A percentile compares a stretch with the other conserved stretches of the same genome.
phyloP scores from a whole-genome alignment of 441 rosid species.

The Bocquillonia castaneifolia region DNA sequence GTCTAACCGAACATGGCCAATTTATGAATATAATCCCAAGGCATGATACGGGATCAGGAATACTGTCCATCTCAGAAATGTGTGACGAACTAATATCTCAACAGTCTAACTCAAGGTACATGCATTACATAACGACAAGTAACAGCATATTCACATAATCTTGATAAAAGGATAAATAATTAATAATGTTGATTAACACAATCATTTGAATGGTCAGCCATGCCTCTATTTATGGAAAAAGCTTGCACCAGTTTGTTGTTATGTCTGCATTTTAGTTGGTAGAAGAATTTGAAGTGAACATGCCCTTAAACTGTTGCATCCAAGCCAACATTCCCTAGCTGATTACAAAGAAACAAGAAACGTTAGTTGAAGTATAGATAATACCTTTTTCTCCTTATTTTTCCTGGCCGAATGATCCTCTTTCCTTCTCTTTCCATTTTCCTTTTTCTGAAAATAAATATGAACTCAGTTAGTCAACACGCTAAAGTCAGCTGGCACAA shows the following conservation, averaged over 20 bases:
- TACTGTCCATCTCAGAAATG: not conserved
- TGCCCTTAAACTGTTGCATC: not conserved
- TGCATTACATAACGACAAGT: not conserved
- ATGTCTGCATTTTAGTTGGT: not conserved
- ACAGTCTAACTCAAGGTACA: slow-evolving; percentile 10
- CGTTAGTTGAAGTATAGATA: slow-evolving; percentile 2
- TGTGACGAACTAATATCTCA: not conserved
- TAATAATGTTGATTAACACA: not conserved
- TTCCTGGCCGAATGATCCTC: slow-evolving; percentile 80
- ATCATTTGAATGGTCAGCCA: not conserved
- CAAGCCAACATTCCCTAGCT: not conserved
- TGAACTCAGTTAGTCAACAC: slow-evolving; percentile 13
- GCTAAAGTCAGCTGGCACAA: not conserved
- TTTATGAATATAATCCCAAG: slow-evolving; percentile 2
- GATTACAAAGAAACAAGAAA: slow-evolving; percentile 1
- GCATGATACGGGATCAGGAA: not conserved
- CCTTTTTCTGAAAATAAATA: slow-evolving; percentile 59
- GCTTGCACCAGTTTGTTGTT: not conserved
- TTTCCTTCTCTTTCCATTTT: slow-evolving; percentile 78
- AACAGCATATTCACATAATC: not conserved
- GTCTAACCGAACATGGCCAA: not conserved
- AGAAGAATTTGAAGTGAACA: not conserved
- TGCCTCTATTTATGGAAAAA: not conserved
- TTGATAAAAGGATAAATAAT: not conserved
- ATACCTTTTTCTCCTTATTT: slow-evolving; percentile 77